phyloP scores from a whole-genome alignment of 2,329 filamentous ascomycete species.

The Pleoardoris graminearum region DNA sequence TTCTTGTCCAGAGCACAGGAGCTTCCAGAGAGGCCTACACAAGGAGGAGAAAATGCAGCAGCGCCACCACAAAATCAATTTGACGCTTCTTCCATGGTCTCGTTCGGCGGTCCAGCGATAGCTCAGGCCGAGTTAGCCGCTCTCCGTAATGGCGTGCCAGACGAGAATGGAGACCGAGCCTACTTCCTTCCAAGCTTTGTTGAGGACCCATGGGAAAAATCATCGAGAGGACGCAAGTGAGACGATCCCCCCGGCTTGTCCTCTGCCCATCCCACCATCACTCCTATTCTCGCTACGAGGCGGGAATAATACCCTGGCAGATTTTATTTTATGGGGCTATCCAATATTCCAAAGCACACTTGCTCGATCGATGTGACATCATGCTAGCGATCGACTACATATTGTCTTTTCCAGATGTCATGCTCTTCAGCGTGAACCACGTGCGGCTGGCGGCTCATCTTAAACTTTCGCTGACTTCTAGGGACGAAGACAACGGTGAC shows the following conservation, averaged over 20 bases:
- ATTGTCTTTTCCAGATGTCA: too few relatives aligned
- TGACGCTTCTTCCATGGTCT: constrained; percentile 21
- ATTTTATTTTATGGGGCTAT: too few relatives aligned
- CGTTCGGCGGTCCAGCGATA: constrained; percentile 36
- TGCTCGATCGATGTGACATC: too few relatives aligned
- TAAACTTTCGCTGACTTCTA: background rate
- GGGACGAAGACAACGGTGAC: background rate
- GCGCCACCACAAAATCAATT: constrained; percentile 3
- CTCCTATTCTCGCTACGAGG: too few relatives aligned
- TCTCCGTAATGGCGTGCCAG: constrained; percentile 47
- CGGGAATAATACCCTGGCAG: too few relatives aligned
- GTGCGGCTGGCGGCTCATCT: too few relatives aligned
- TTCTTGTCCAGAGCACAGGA: constrained; percentile 37
- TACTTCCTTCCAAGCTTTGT: constrained; percentile 73
- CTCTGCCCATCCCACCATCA: too few relatives aligned
- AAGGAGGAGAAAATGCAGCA: background rate
- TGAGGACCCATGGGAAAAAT: constrained; percentile 69
- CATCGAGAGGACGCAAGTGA: constrained; percentile 11
- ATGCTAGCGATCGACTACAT: too few relatives aligned
- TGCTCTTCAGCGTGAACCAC: too few relatives aligned
- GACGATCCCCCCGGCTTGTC: background rate
- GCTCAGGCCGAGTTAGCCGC: constrained; percentile 39
- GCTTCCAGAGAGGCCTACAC: constrained; percentile 25
- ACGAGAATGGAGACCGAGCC: constrained; percentile 62
- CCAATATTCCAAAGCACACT: too few relatives aligned